Evolutionary conservation across 2,329 filamentous ascomycete species (phyloP).

Genomic region (Penicillium paneum): DNA sequence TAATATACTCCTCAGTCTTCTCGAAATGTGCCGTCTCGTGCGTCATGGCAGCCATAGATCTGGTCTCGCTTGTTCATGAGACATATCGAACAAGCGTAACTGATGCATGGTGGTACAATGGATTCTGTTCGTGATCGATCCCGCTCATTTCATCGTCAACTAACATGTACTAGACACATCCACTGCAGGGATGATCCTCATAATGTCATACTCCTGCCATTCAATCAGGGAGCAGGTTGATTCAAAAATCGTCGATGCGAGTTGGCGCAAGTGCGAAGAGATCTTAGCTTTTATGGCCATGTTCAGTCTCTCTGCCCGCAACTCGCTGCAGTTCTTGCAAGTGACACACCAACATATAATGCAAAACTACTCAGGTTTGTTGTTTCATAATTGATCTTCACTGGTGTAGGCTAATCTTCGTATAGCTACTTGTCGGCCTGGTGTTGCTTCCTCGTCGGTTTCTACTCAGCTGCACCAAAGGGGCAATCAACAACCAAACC

Average conservation of each 20-base stretch:
- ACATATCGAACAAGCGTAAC: conserved; percentile 27
- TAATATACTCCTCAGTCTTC: conserved; percentile 27
- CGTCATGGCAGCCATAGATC: conserved; percentile 29
- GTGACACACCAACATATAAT: conserved; percentile 22
- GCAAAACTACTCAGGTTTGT: conserved; percentile 18
- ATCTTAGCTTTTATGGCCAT: conserved; percentile 28
- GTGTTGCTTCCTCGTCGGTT: neutral
- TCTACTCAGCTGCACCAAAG: conserved; percentile 9
- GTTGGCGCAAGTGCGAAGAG: conserved; percentile 29
- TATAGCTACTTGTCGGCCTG: conserved; percentile 7
- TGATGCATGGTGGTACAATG: conserved; percentile 42
- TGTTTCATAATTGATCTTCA: neutral
- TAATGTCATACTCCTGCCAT: conserved; percentile 29
- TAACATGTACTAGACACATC: conserved; percentile 24
- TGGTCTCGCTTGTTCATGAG: conserved; percentile 30
- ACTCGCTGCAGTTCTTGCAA: conserved; percentile 31
- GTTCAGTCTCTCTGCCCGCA: conserved; percentile 30
- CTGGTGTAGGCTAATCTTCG: neutral
- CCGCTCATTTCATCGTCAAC: neutral
- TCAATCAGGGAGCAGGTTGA: conserved; percentile 23
- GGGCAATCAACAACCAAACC: neutral
- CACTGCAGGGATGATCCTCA: conserved; percentile 31
- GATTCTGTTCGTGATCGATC: conserved; percentile 32
- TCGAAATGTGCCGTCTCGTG: conserved; percentile 33
- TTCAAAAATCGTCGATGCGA: conserved; percentile 14